Conservation (phyloP, 306 rosid species). For the Cucurbita pepo region DNA sequence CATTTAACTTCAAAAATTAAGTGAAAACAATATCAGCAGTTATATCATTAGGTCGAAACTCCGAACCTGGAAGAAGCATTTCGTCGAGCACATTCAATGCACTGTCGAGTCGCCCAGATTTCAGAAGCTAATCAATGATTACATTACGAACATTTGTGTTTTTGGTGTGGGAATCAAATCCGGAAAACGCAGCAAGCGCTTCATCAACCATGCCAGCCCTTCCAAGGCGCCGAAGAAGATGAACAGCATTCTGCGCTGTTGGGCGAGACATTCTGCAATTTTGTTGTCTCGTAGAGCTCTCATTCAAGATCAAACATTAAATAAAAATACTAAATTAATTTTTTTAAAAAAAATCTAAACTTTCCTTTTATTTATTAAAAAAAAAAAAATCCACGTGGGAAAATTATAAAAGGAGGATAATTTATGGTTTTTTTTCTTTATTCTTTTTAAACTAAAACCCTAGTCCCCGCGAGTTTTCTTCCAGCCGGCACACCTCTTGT, state of each 20-base stretch:
- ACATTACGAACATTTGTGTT: constrained; percentile 32
- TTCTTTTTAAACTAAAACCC: too few relatives aligned
- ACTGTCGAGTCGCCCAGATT: constrained; percentile 18
- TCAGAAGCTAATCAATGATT: constrained; percentile 15
- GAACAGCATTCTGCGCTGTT: constrained; percentile 11
- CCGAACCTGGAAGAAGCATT: constrained; percentile 36
- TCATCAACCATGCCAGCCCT: constrained; percentile 34
- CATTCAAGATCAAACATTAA: too few relatives aligned
- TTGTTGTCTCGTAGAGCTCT: constrained; percentile 22
- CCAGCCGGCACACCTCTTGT: too few relatives aligned
- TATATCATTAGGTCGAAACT: constrained; percentile 17
- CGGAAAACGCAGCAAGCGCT: constrained; percentile 19
- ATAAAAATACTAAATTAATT: too few relatives aligned
- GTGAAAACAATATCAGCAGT: constrained; percentile 36
- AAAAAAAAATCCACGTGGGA: too few relatives aligned
- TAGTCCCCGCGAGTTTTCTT: too few relatives aligned
- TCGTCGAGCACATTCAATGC: constrained; percentile 50
- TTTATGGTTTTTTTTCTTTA: too few relatives aligned
- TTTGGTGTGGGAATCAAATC: constrained; percentile 22
- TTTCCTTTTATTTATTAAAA: too few relatives aligned
- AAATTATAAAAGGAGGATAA: too few relatives aligned
- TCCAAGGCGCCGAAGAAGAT: constrained; percentile 24
- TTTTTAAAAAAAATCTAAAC: too few relatives aligned
- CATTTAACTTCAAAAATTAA: constrained; percentile 15
- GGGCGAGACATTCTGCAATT: constrained; percentile 15